Evolutionary conservation across 2,329 filamentous ascomycete species (phyloP), one percentile per base, ranked within the genome.

Genomic region (Nemania sp.): DNA sequence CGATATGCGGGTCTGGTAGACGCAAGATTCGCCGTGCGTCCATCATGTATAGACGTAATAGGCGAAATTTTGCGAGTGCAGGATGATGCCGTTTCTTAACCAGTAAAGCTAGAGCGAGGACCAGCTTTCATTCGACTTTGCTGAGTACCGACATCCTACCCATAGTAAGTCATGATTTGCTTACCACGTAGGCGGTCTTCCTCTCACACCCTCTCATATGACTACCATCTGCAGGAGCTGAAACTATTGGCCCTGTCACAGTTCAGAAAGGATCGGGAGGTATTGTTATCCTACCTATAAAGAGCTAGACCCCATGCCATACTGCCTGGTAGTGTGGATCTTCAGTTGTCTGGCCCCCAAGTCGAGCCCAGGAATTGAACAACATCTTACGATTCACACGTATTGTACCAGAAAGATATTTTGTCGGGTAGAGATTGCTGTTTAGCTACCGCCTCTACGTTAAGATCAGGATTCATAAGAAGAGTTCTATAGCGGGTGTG

Each of bases 341-440:
- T n/a, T 13, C 27, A 32, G 51, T n/a, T 10, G n/a, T 32, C 26
- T 26, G n/a, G 26, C 26, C 24, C 18, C 27, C 26, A 32, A 5
- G 29, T 32, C 26, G 27, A 32, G 51, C 27, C 51, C 27, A 53
- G 51, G 29, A 32, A 29, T 29, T 32, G 51, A 32, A 32, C 2
- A 53, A n/a, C 26, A 51, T 51, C 24, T 29, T 52, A 41, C 38
- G 38, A n/a, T n/a, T n/a, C n/a, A n/a, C n/a, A n/a, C n/a, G n/a
- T n/a, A 41, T 41, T 15, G 13, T 10, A 41, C 38, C 10, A 13
- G 10, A 13, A 13, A 41, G 38, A 3, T 41, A 7, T 41, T 51
- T 26, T 51, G 26, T 15, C 24, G 29, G 4, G 29, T 5, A 8
- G 29, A 8, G 8, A 32, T 32, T 41, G 13, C 15, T 41, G 35